phyloP scores from a whole-genome alignment of 129 eudicot genomes.

The Pseudognaphalium luteoalbum region DNA sequence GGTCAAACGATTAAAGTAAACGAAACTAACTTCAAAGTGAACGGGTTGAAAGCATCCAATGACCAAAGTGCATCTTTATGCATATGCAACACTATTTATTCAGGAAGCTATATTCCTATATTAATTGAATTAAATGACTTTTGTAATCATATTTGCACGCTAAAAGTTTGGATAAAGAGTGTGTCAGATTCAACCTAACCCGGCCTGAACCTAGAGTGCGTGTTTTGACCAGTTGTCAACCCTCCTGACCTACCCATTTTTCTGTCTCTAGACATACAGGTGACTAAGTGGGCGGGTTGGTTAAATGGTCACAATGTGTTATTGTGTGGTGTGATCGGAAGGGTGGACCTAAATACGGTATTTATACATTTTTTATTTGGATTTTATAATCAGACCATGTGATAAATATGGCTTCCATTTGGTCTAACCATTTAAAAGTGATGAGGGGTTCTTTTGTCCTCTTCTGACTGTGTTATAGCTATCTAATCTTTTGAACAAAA shows the following conservation, averaged over 20 bases:
- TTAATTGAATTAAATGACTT: background rate
- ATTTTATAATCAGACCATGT: too few relatives aligned
- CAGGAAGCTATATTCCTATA: background rate
- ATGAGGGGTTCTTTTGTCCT: background rate
- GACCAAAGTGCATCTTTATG: background rate
- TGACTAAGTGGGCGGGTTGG: background rate
- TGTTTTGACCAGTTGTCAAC: background rate
- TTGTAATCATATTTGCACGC: background rate
- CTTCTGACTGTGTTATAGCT: too few relatives aligned
- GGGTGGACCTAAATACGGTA: background rate
- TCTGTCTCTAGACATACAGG: background rate
- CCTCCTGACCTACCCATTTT: background rate
- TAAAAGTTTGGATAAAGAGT: background rate
- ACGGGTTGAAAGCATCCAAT: background rate
- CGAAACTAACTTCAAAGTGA: background rate
- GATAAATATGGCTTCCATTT: too few relatives aligned
- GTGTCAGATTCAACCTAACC: background rate
- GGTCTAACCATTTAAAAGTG: background rate
- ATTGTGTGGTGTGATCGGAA: background rate
- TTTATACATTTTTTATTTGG: too few relatives aligned
- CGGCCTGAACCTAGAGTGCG: background rate
- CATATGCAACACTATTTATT: background rate
- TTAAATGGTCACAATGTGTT: background rate
- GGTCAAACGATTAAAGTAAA: background rate
- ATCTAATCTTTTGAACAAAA: too few relatives aligned